Conservation (phyloP, 225 moss, liverwort and hornwort species). For the Rhytidiadelphus loreus region DNA sequence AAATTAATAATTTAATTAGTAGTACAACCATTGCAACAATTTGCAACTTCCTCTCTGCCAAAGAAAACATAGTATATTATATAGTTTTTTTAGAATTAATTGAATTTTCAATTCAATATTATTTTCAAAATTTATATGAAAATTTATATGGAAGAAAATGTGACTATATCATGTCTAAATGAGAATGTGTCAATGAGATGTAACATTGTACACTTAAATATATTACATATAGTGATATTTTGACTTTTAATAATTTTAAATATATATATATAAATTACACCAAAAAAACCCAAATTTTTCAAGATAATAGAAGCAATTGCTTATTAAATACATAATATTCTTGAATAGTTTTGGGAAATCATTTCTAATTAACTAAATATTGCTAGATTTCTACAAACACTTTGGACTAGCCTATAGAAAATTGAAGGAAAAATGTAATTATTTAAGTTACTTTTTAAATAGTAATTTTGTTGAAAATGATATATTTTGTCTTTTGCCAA, state of each 20-base stretch:
- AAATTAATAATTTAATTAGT: too few relatives aligned
- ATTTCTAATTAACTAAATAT: background rate
- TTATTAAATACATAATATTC: background rate
- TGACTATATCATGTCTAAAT: background rate
- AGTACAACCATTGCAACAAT: too few relatives aligned
- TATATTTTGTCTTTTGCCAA: background rate
- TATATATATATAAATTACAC: background rate
- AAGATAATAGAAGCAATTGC: background rate
- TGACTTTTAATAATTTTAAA: background rate
- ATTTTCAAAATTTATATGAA: too few relatives aligned
- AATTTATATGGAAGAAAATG: too few relatives aligned
- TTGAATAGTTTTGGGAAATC: background rate
- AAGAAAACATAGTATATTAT: too few relatives aligned
- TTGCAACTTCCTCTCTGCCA: too few relatives aligned
- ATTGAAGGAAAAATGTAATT: background rate
- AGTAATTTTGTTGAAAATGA: background rate
- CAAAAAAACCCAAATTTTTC: background rate
- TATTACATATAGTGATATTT: background rate
- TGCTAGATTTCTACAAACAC: background rate
- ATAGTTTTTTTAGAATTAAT: too few relatives aligned
- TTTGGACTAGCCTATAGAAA: background rate
- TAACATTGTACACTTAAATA: background rate
- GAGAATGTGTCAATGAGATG: rapidly evolving
- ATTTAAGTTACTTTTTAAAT: background rate
- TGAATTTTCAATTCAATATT: too few relatives aligned